These are phyloP conservation scores for Lentinula sp. DNA, from an alignment of 768 basidiomycete species.

Conservation along the genomic window DNA sequence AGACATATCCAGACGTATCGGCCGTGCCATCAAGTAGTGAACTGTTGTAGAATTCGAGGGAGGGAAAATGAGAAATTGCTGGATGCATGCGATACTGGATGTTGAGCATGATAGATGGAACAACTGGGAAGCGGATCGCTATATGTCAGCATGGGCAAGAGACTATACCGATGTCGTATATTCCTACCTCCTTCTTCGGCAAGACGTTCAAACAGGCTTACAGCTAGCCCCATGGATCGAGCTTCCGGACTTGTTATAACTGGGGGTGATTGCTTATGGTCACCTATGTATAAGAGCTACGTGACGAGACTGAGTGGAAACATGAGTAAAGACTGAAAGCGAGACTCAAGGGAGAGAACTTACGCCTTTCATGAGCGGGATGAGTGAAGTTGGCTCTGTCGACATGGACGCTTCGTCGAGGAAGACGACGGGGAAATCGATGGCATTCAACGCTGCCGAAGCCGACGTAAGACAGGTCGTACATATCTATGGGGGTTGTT, in stretches of 20 bases:
- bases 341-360: conserved; percentile 24
- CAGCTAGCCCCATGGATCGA: conserved; percentile 61
- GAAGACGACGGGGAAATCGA: conserved; percentile 91
- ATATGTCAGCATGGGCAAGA: conserved; percentile 8
- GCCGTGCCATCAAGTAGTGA: conserved; percentile 73
- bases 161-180: neutral
- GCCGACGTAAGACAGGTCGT: conserved; percentile 84
- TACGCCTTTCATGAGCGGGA: conserved; percentile 93
- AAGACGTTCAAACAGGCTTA: conserved; percentile 85
- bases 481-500: conserved; percentile 52
- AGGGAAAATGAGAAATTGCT: conserved; percentile 80
- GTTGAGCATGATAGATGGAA: conserved; percentile 90
- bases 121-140: conserved; percentile 32
- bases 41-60: conserved; percentile 73
- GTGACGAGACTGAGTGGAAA: conserved; percentile 57
- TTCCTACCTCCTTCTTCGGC: conserved; percentile 72
- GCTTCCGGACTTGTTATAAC: conserved; percentile 79
- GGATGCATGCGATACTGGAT: conserved; percentile 98
- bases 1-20: conserved; percentile 39
- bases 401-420: conserved; percentile 96
- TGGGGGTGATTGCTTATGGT: conserved; percentile 93
- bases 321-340: conserved; percentile 6
- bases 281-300: conserved; percentile 90
- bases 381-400: conserved; percentile 86
- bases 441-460: conserved; percentile 52